Conservation (phyloP, 805 yeast genomes). For the Candida parachauliodes region DNA sequence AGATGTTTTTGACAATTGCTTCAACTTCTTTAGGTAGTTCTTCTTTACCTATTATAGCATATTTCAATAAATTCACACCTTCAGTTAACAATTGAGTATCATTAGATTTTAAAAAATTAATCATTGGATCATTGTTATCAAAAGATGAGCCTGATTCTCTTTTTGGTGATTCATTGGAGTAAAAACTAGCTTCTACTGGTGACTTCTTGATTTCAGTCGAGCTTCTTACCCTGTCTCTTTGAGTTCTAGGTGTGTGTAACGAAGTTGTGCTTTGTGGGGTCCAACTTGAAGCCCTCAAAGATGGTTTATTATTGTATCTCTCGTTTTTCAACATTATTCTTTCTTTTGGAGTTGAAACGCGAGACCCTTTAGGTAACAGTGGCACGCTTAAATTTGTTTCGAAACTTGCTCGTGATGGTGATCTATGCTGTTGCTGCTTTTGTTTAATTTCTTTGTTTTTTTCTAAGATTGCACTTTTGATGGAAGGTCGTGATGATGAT, state of each 20-base stretch:
- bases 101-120: constrained; percentile 32
- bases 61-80: constrained; percentile 35
- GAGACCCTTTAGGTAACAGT: constrained; percentile 3
- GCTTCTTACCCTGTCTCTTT: constrained; percentile 2
- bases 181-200: not conserved
- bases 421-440: constrained; percentile 3
- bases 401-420: constrained; percentile 5
- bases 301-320: not conserved
- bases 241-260: not conserved
- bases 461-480: constrained; percentile 45
- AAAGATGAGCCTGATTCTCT: constrained; percentile 1
- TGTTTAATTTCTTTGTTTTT: constrained; percentile 36
- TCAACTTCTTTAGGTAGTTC: constrained; percentile 23
- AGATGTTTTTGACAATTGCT: constrained; percentile 21
- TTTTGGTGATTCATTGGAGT: not conserved
- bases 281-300: constrained; percentile 6
- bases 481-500: constrained; percentile 38
- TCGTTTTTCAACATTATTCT: not conserved
- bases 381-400: not conserved
- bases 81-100: constrained; percentile 27
- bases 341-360: not conserved
- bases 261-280: constrained; percentile 2
- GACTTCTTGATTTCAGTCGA: not conserved
- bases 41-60: constrained; percentile 36
- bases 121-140: constrained; percentile 31